phyloP scores from a whole-genome alignment of 805 yeast genomes.

The Jamesozyma rosinii region DNA sequence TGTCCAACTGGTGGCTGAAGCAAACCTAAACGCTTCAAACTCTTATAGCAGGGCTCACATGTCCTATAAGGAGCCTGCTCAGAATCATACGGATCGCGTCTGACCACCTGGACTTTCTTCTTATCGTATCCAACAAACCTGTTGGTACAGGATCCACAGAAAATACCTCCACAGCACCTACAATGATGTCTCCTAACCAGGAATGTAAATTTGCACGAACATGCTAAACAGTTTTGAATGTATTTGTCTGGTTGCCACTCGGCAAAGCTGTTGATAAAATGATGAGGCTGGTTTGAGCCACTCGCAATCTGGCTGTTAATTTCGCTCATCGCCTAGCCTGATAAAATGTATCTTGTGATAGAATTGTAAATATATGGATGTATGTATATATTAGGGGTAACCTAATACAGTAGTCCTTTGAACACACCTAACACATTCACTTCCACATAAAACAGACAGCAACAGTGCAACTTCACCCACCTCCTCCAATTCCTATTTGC shows the following conservation, averaged over 20 bases:
- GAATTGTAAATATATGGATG: too few species aligned
- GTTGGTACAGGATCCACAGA: constrained; percentile 36
- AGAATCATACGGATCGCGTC: background rate
- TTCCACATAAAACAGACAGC: too few species aligned
- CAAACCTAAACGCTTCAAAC: constrained; percentile 28
- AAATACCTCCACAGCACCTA: constrained; percentile 58
- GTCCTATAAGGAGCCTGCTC: constrained; percentile 7
- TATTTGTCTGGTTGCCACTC: constrained; percentile 28
- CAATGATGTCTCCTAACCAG: constrained; percentile 60
- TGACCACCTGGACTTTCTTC: constrained; percentile 21
- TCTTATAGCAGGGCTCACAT: constrained; percentile 19
- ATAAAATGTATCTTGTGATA: too few species aligned
- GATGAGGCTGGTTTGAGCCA: background rate
- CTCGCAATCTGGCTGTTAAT: background rate
- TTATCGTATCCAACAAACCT: constrained; percentile 24
- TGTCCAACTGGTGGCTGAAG: constrained; percentile 11
- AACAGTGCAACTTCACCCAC: too few species aligned
- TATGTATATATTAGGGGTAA: too few species aligned
- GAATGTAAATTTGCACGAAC: constrained; percentile 38
- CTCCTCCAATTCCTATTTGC: too few species aligned
- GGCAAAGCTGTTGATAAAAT: constrained; percentile 14
- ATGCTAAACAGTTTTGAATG: constrained; percentile 36
- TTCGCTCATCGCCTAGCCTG: too few species aligned
- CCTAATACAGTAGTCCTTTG: too few species aligned
- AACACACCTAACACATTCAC: too few species aligned